Base-by-base conservation (phyloP, 768 basidiomycete genomes). In the Phylloporus scabripes region DNA sequence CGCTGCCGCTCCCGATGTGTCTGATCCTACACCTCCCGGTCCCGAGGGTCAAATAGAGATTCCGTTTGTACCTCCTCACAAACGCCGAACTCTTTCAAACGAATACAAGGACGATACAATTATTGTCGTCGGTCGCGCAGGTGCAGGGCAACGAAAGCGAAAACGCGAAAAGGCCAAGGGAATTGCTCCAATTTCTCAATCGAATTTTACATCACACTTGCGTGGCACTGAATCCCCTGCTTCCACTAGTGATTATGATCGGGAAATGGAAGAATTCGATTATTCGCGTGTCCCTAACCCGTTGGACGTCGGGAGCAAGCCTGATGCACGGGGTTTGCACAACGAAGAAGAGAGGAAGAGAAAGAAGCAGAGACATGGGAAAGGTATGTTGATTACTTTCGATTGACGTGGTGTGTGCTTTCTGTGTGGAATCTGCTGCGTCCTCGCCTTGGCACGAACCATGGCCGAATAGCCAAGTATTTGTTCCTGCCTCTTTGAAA, bases 11-110 rank as follows among this genome's bases (percentile, higher is more conserved):
- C 28, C 42, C n/a, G 44, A 42, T 18, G 23, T 20, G 45, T 33
- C 60, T 47, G 49, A 45, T 44, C 38, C 53, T 47, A 59, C 60
- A 44, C 63, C 56, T 34, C 49, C 62, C 5, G 62, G 66, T 20
- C 54, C 59, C 10, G 72, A 70, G 20, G 76, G 74, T 65, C 76
- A 81, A 46, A 75, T 80, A 31, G 89, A 91, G 65, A 78, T 92
- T 7, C 82, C 91, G 1, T 94, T 83, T 54, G 74, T 94, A 8
- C 90, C 90, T 41, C 75, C 80, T 1, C 66, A 78, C 0, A 75
- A 82, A 58, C 79, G 91, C 17, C 65, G 60, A 33, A 50, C 57
- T 23, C 49, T 46, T 44, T 43, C 52, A 34, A 54, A 34, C 24
- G 34, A 60, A 29, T 63, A 62, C 17, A 68, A 69, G 28, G 80